Conservation (phyloP, 2,329 filamentous ascomycete genomes). For the Colletotrichum sp. region DNA sequence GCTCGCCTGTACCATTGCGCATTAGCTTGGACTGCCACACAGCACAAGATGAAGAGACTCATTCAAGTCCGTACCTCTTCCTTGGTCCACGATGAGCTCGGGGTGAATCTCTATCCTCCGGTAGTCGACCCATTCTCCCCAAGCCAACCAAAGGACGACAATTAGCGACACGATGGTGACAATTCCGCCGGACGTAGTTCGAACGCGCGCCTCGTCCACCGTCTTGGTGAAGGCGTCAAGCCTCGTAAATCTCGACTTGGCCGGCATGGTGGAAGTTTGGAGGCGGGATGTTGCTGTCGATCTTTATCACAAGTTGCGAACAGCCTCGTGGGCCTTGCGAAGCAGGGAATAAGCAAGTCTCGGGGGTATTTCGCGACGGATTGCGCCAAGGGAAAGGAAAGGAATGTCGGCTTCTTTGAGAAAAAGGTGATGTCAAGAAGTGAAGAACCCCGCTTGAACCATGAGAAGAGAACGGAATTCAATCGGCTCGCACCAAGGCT, state of each 20-base stretch:
- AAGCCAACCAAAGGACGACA: slow-evolving; percentile 85
- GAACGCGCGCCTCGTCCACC: slow-evolving; percentile 94
- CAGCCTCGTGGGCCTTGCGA: slow-evolving; percentile 2
- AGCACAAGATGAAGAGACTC: background rate
- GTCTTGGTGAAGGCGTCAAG: slow-evolving; percentile 99
- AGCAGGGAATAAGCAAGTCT: background rate
- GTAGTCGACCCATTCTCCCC: slow-evolving; percentile 97
- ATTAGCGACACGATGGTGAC: slow-evolving; percentile 92
- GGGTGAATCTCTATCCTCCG: slow-evolving; percentile 84
- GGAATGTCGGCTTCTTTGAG: background rate
- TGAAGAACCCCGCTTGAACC: slow-evolving; percentile 14
- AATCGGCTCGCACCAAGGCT: background rate
- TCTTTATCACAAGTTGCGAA: background rate
- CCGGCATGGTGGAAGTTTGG: slow-evolving; percentile 65
- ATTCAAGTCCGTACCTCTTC: slow-evolving; percentile 69
- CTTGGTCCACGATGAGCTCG: slow-evolving; percentile 95
- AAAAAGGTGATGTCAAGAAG: slow-evolving; percentile 13
- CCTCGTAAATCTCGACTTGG: slow-evolving; percentile 93
- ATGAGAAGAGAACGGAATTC: slow-evolving; percentile 3
- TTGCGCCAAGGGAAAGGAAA: slow-evolving; percentile 23
- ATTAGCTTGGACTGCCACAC: slow-evolving; percentile 24
- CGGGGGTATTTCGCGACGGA: slow-evolving; percentile 1
- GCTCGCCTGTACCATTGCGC: slow-evolving; percentile 68
- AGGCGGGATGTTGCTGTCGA: background rate
- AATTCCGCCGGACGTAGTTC: slow-evolving; percentile 93